Evolutionary conservation across 208 protist species (phyloP), one percentile per base, ranked within the genome.

Genomic region (Trypanosoma lewisi): DNA sequence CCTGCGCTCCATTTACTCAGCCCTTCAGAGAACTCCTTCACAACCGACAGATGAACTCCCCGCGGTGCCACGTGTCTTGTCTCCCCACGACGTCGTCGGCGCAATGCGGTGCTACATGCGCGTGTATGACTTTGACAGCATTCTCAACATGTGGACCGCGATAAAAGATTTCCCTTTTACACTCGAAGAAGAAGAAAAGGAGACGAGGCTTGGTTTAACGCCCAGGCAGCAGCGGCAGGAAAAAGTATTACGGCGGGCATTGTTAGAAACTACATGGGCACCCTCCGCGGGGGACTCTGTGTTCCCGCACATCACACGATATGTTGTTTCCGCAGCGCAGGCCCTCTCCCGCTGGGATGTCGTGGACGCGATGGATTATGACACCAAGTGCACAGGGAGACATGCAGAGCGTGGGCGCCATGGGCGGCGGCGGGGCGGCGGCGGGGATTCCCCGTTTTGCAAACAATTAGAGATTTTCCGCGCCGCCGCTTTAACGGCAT

Each of bases 31-130:
- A 16, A 14, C 14, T 52, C 14, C 17, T 41, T 19, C n/a, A 9
- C n/a, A n/a, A n/a, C n/a, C n/a, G n/a, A n/a, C n/a, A n/a, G n/a
- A n/a, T n/a, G n/a, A n/a, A n/a, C n/a, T n/a, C n/a, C n/a, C n/a
- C n/a, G n/a, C n/a, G n/a, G n/a, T n/a, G n/a, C n/a, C n/a, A n/a
- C n/a, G n/a, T n/a, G 1, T 23, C 11, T 56, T 54, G 25, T 49
- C 45, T 48, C 47, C 51, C 21, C 60, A 47, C 28, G 58, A 74
- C 48, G 54, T 88, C 23, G 47, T 65, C 16, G 78, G 73, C 1
- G 89, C 85, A n/a, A 85, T 93, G 74, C 89, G 89, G 1, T 87
- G 85, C 62, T 85, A 87, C 74, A 64, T 87, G 45, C 54, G 70
- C 34, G 44, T 79, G 16, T 81, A 77, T 30, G 82, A 95, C 68